A percentile compares a stretch with the other conserved stretches of the same genome.
These are phyloP conservation scores for Mycena sp. DNA, from an alignment of 1,284 basidiomycete genomes.

Conservation along the genomic window DNA sequence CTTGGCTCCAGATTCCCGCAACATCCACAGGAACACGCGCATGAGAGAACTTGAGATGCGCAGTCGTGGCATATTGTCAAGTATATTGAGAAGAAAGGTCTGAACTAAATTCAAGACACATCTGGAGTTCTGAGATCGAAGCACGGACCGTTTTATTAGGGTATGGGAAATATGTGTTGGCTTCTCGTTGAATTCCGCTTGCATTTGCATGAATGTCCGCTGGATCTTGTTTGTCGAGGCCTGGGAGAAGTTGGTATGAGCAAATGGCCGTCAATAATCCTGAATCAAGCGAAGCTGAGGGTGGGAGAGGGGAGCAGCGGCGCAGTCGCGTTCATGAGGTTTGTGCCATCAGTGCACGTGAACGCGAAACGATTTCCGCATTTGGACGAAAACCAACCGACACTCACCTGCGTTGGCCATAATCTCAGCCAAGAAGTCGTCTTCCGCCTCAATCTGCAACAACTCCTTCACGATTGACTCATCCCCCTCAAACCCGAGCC, in stretches of 20 bases:
- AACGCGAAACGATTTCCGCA: not conserved
- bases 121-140: not conserved
- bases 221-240: not conserved
- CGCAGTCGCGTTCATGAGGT: not conserved
- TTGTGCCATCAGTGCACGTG: not conserved
- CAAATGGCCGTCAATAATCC: not conserved
- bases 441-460: not conserved
- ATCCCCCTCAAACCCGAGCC: slow-evolving; percentile 2
- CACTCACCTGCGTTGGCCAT: slow-evolving; percentile 6
- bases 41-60: slow-evolving; percentile 33
- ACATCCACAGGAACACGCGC: slow-evolving; percentile 40
- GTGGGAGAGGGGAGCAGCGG: not conserved
- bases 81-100: slow-evolving; percentile 18
- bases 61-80: slow-evolving; percentile 17
- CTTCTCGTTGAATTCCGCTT: not conserved
- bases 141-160: not conserved
- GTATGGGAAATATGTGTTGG: slow-evolving; percentile 11
- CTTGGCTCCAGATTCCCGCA: slow-evolving; percentile 33
- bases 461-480: not conserved
- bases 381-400: not conserved
- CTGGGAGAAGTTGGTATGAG: not conserved
- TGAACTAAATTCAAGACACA: not conserved
- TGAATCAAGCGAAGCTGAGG: not conserved
- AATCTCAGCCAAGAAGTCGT: slow-evolving; percentile 3
- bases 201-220: not conserved